phyloP scores from a whole-genome alignment of 108 stramenopile species.

The Poteriospumella lacustris region DNA sequence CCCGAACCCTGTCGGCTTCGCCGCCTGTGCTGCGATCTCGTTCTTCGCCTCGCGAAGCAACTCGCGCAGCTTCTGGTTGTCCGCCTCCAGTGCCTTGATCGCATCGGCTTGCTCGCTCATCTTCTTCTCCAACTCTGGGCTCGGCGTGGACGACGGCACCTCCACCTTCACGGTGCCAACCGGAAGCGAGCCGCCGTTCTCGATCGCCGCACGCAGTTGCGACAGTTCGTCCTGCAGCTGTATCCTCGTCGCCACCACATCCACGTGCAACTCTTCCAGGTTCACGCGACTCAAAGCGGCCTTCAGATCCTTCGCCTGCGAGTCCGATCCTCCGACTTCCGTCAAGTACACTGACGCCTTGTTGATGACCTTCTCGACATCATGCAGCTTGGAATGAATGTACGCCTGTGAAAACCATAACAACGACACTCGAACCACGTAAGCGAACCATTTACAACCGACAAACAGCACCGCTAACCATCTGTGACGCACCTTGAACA shows the following conservation, averaged over 20 bases:
- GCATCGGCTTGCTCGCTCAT: neutral
- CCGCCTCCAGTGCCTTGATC: neutral
- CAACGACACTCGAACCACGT: neutral
- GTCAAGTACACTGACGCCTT: neutral
- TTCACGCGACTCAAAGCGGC: neutral
- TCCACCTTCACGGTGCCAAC: neutral
- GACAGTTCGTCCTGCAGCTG: slow-evolving; percentile 25
- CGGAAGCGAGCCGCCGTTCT: neutral
- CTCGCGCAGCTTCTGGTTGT: slow-evolving; percentile 2
- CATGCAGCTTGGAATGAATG: neutral
- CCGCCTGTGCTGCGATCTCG: neutral
- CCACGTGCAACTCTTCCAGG: slow-evolving; percentile 19
- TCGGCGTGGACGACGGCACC: neutral
- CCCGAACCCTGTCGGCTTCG: neutral
- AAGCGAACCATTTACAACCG: neutral
- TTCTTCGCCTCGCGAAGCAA: slow-evolving; percentile 2
- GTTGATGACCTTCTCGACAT: neutral
- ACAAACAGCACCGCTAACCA: neutral
- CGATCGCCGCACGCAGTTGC: neutral
- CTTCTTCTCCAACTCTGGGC: neutral
- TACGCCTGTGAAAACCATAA: neutral
- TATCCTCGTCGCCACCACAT: neutral
- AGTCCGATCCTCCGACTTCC: neutral
- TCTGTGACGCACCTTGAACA: slow-evolving; percentile 5
- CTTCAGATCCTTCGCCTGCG: neutral